Evolutionary conservation across 1,139 yeast genomes (phyloP), one percentile per base, ranked within the genome.

Genomic region (Candida sp.): DNA sequence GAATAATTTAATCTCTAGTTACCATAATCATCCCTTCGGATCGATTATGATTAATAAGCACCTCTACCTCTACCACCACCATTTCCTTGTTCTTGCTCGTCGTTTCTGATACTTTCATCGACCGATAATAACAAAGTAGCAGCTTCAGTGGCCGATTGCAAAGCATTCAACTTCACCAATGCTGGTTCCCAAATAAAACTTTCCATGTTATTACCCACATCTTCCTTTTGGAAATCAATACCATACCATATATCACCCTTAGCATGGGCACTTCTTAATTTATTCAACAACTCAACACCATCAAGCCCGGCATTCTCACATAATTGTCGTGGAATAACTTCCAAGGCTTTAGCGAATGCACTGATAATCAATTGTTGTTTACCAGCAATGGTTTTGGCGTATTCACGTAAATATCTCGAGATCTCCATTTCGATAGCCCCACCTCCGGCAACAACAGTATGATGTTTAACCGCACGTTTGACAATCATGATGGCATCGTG

Each of bases 401-500:
- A 81, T 54, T 89, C 97, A 58, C 99, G 81, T 55, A 95, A 77
- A 61, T 86, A 81, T 61, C 83, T 88, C 36, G 98, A 90, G 40
- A 95, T 63, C 63, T 93, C 98, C 99, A 93, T 95, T 66, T 93
- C 99, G 51, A 91, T 87, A 38, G 99, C 99, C 50, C 99, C 99
- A 52, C 99, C 99, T 47, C 99, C 99, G 12, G 97, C 98, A 48
- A 93, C 99, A 51, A 95, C 83, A 32, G 81, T 73, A 57, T 82
- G 86, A 61, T 90, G 93, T 60, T 87, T 85, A 39, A 93, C 83
- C 1, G 98, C 96, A 58, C 99, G 80, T 70, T 91, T 91, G 40
- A 93, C 98, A 64, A 95, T 90, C 99, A 93, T 93, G 42, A 93
- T 90, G 42, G 99, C 99, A 68, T 93, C 99, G 60, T 93, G 99